These are phyloP conservation scores for Penicillium canariense DNA, from an alignment of 495 filamentous ascomycete genomes.

Conservation along the genomic window DNA sequence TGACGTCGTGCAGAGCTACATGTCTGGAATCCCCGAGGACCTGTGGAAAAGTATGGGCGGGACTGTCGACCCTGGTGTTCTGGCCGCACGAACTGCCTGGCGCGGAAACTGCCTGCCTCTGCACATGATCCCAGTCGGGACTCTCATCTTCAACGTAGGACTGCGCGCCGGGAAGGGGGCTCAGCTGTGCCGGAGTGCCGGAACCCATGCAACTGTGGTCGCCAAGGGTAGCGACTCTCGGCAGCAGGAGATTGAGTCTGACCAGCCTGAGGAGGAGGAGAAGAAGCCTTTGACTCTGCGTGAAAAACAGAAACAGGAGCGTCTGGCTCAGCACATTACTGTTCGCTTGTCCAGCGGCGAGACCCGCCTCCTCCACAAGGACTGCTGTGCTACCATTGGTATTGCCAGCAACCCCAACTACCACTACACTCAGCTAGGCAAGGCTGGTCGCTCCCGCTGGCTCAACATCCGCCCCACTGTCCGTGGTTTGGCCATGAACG, in stretches of 20 bases:
- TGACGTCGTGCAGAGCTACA: constrained; percentile 87
- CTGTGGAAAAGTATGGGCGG: constrained; percentile 89
- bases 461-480: constrained; percentile 91
- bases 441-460: constrained; percentile 90
- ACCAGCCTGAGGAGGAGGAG: constrained; percentile 24
- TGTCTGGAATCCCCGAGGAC: constrained; percentile 79
- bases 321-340: constrained; percentile 64
- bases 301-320: constrained; percentile 50
- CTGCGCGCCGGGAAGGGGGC: constrained; percentile 67
- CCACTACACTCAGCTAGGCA: constrained; percentile 86
- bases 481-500: constrained; percentile 97
- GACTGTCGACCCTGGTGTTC: constrained; percentile 83
- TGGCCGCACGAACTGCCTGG: constrained; percentile 90
- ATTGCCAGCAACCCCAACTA: constrained; percentile 90
- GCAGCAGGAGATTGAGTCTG: constrained; percentile 28
- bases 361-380: constrained; percentile 78
- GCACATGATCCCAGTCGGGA: constrained; percentile 91
- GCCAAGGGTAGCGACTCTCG: constrained; percentile 72
- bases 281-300: constrained; percentile 36
- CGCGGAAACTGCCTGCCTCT: constrained; percentile 93
- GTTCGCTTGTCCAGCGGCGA: constrained; percentile 90
- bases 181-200: constrained; percentile 90
- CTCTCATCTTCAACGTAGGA: constrained; percentile 85
- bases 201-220: constrained; percentile 83
- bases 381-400: constrained; percentile 91